A percentile compares a stretch with the other conserved stretches of the same genome.
phyloP scores from a whole-genome alignment of 2,329 filamentous ascomycete species.

The Aspergillus carbonarius region DNA sequence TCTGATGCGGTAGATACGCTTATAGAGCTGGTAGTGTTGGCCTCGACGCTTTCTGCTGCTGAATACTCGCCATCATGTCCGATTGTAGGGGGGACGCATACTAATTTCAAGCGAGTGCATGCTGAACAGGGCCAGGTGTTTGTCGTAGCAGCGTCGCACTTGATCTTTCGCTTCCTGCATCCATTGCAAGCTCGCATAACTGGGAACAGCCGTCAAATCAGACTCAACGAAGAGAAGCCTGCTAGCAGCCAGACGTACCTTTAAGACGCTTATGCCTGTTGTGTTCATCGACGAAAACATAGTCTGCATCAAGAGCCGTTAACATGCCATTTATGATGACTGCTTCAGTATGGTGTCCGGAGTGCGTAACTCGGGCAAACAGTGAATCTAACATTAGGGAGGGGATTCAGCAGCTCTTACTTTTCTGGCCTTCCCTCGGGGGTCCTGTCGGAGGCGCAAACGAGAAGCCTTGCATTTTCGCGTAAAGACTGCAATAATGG shows the following conservation, averaged over 20 bases:
- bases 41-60: slow-evolving; percentile 29
- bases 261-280: slow-evolving; percentile 97
- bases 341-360: too few species aligned
- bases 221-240: background rate
- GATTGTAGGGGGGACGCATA: slow-evolving; percentile 86
- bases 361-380: background rate
- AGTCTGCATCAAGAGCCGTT: slow-evolving; percentile 62
- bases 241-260: slow-evolving; percentile 55
- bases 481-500: slow-evolving; percentile 46
- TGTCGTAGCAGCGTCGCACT: slow-evolving; percentile 94
- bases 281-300: slow-evolving; percentile 98
- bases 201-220: slow-evolving; percentile 38
- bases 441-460: slow-evolving; percentile 67
- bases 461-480: slow-evolving; percentile 67
- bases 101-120: slow-evolving; percentile 85
- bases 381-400: background rate
- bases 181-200: slow-evolving; percentile 98
- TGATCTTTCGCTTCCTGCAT: slow-evolving; percentile 92
- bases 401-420: slow-evolving; percentile 54
- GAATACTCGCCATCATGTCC: slow-evolving; percentile 63
- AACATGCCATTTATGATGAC: slow-evolving; percentile 12
- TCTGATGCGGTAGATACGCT: slow-evolving; percentile 44
- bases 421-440: slow-evolving; percentile 77
- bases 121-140: slow-evolving; percentile 98
- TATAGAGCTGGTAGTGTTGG: slow-evolving; percentile 22